phyloP scores from a whole-genome alignment of 1,139 yeast species.

The Scheffersomyces lignicola region DNA sequence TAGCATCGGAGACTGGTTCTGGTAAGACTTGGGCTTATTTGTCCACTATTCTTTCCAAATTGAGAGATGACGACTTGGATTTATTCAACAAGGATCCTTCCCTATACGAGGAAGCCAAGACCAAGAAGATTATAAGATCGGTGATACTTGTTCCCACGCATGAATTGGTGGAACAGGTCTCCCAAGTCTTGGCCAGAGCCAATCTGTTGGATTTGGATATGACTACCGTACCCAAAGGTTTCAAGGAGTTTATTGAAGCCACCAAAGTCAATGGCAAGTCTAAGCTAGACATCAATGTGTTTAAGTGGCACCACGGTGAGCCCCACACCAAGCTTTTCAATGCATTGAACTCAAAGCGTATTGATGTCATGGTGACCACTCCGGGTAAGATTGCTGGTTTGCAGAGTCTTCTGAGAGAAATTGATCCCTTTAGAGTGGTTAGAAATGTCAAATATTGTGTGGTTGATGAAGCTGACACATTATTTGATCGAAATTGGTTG shows the following conservation, averaged over 20 bases:
- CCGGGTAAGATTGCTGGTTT: conserved; percentile 66
- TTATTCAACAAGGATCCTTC: conserved; percentile 26
- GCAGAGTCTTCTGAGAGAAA: conserved; percentile 41
- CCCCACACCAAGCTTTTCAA: conserved; percentile 51
- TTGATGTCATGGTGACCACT: conserved; percentile 82
- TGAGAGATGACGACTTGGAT: conserved; percentile 54
- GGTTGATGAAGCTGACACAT: conserved; percentile 94
- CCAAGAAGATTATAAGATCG: conserved; percentile 54
- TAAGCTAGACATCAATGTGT: conserved; percentile 42
- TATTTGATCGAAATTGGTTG: conserved; percentile 81
- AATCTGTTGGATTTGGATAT: conserved; percentile 26
- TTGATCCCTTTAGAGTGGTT: conserved; percentile 49
- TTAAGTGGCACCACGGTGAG: conserved; percentile 59
- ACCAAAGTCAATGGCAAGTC: conserved; percentile 20
- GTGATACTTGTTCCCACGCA: conserved; percentile 84
- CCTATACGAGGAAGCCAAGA: conserved; percentile 29
- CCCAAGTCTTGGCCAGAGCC: conserved; percentile 47
- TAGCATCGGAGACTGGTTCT: conserved; percentile 96
- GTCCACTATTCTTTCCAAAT: conserved; percentile 68
- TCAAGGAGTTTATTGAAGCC: conserved; percentile 21
- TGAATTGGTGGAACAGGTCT: conserved; percentile 83
- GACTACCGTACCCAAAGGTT: conserved; percentile 16
- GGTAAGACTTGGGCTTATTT: conserved; percentile 95
- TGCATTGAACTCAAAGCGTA: conserved; percentile 43
- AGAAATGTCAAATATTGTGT: conserved; percentile 59